Evolutionary conservation across 2,329 filamentous ascomycete species (phyloP), one percentile per base, ranked within the genome.

Genomic region (Penicillium sp.): DNA sequence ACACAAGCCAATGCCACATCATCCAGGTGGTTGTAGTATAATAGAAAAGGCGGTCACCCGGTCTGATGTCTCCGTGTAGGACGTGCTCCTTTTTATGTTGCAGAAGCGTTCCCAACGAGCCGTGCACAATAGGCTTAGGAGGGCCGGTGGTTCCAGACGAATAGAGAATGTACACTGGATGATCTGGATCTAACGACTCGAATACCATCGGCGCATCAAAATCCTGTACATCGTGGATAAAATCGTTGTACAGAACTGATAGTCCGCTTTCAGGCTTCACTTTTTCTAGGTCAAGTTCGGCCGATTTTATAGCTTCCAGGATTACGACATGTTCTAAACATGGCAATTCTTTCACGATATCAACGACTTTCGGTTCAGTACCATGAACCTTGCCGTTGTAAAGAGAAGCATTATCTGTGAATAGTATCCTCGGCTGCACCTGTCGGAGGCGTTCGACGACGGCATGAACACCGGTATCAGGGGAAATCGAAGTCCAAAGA

Each of bases 1-100:
- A 93, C 20, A 97, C 83, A 42, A 92, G 86, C 92, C 93, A 97
- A 71, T 97, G 93, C 91, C 92, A 97, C 93, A 97, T 97, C 92
- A 99, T 97, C 94, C 92, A 97, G 0, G 91, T 95, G 11, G 88
- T 91, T 3, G 92, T 97, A 1, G 91, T 96, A 76, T 92, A 97
- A 77, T 97, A 97, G 72, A 97, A 89, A 67, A 97, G 81, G 20
- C 87, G 83, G 43, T 91, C 90, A 2, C 79, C 77, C 0, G 87
- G 81, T 8, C 81, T 80, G 61, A 99, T 85, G 21, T 91, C 91
- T 70, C 89, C 90, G 69, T 97, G 93, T 3, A 97, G 79, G 47
- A 88, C 82, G 68, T 96, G 92, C 70, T 97, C 94, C 71, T 99
- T 99, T 75, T 97, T 97, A 77, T 97, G 94, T 71, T 97, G 93